Evolutionary conservation across 805 yeast genomes (phyloP).

Genomic region (Candida ficus): DNA sequence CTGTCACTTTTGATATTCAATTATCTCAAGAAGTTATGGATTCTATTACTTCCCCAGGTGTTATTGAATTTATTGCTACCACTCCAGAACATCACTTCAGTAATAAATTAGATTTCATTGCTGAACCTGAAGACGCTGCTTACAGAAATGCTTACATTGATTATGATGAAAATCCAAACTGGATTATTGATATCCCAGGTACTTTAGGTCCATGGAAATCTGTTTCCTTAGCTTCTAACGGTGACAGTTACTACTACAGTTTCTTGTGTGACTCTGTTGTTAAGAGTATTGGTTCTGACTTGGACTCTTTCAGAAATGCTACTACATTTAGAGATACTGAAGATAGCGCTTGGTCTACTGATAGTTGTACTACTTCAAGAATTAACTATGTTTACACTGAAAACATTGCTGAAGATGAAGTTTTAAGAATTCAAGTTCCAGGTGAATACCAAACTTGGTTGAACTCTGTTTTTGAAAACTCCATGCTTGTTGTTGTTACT

Average conservation of each 20-base stretch:
- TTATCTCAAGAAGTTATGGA: conserved; percentile 1
- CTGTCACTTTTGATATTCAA: conserved; percentile 3
- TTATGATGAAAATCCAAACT: neutral
- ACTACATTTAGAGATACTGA: conserved; percentile 1
- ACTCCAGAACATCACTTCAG: conserved; percentile 5
- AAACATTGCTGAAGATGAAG: neutral
- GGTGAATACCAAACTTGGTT: neutral
- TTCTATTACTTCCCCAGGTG: conserved; percentile 1
- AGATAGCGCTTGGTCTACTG: neutral
- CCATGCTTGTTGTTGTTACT: conserved; percentile 1
- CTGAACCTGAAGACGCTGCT: conserved; percentile 6
- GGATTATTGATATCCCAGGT: conserved; percentile 9
- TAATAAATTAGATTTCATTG: conserved; percentile 1
- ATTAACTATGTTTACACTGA: neutral
- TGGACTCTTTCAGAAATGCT: conserved; percentile 5
- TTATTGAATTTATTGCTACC: conserved; percentile 1
- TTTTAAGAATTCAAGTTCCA: neutral
- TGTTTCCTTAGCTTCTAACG: neutral
- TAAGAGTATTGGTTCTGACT: conserved; percentile 4
- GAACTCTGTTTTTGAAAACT: neutral
- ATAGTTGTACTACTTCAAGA: neutral
- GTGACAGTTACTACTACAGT: conserved; percentile 1
- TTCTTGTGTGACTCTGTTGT: conserved; percentile 1
- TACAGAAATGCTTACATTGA: conserved; percentile 2
- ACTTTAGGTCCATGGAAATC: conserved; percentile 9